A percentile compares a stretch with the other conserved stretches of the same genome.
phyloP scores from a whole-genome alignment of 441 rosid species.

The Jatropha podagrica region DNA sequence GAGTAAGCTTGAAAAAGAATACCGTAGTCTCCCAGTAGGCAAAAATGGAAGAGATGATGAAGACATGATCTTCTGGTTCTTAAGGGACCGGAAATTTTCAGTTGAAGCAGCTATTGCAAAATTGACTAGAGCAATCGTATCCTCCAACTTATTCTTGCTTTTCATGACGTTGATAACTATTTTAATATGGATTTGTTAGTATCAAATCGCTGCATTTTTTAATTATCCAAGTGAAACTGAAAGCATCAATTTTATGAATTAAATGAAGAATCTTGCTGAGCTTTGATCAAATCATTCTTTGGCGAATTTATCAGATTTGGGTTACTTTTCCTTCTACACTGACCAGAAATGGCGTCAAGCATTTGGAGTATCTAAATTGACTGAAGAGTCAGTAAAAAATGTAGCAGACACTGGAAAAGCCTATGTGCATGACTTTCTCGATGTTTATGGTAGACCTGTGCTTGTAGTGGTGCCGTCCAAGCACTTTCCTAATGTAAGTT shows the following conservation, averaged over 20 bases:
- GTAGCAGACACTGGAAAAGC: slow-evolving; percentile 79
- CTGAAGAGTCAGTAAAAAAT: slow-evolving; percentile 59
- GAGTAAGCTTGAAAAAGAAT: slow-evolving; percentile 61
- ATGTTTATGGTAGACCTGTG: slow-evolving; percentile 67
- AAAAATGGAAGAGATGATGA: slow-evolving; percentile 94
- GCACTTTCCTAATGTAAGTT: slow-evolving; percentile 75
- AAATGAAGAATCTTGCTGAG: background rate
- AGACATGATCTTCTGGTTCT: slow-evolving; percentile 87
- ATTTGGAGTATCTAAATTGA: slow-evolving; percentile 64
- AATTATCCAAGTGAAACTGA: background rate
- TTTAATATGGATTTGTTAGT: background rate
- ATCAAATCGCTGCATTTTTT: background rate
- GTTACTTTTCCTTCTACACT: slow-evolving; percentile 36
- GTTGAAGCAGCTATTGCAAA: slow-evolving; percentile 62
- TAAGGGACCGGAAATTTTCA: slow-evolving; percentile 71
- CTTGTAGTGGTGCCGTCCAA: slow-evolving; percentile 81
- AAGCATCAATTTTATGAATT: background rate
- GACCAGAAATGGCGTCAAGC: slow-evolving; percentile 85
- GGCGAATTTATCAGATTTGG: background rate
- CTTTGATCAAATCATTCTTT: background rate
- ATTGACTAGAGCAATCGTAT: slow-evolving; percentile 83
- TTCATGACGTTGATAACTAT: background rate
- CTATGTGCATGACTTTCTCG: slow-evolving; percentile 72
- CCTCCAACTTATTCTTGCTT: slow-evolving; percentile 33
- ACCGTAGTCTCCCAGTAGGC: slow-evolving; percentile 65